Evolutionary conservation across 768 basidiomycete species (phyloP).

Genomic region (Coprinopsis strossmayeri): DNA sequence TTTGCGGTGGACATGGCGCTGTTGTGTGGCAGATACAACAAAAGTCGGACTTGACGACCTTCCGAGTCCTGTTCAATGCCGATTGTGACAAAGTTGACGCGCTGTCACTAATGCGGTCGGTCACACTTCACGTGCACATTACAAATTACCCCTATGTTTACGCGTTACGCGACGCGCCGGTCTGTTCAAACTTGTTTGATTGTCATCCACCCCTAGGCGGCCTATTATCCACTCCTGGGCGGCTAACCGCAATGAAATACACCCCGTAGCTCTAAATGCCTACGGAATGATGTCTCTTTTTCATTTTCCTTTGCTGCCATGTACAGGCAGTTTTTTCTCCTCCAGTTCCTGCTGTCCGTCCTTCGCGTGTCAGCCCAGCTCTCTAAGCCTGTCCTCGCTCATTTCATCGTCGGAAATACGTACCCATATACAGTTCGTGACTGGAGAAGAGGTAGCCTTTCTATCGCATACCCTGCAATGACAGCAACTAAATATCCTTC

Average conservation of each 20-base stretch:
- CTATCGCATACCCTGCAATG: not conserved
- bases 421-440: conserved; percentile 42
- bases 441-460: conserved; percentile 32
- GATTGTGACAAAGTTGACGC: too few relatives aligned
- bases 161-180: conserved; percentile 1
- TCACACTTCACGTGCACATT: not conserved
- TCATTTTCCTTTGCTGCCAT: not conserved
- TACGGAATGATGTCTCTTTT: too few relatives aligned
- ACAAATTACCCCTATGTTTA: not conserved
- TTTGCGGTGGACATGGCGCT: conserved; percentile 43
- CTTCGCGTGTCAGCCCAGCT: not conserved
- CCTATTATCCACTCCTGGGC: too few relatives aligned
- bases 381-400: conserved; percentile 41
- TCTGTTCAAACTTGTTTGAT: too few relatives aligned
- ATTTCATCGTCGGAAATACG: conserved; percentile 60
- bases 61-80: too few relatives aligned
- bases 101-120: conserved; percentile 1
- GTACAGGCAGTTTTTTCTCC: not conserved
- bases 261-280: not conserved
- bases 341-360: not conserved
- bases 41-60: too few relatives aligned
- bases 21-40: too few relatives aligned
- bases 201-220: too few relatives aligned
- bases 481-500: not conserved
- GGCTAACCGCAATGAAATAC: not conserved